Base-by-base conservation (phyloP, 176 grass and related monocot species). In the Paspalum vaginatum region DNA sequence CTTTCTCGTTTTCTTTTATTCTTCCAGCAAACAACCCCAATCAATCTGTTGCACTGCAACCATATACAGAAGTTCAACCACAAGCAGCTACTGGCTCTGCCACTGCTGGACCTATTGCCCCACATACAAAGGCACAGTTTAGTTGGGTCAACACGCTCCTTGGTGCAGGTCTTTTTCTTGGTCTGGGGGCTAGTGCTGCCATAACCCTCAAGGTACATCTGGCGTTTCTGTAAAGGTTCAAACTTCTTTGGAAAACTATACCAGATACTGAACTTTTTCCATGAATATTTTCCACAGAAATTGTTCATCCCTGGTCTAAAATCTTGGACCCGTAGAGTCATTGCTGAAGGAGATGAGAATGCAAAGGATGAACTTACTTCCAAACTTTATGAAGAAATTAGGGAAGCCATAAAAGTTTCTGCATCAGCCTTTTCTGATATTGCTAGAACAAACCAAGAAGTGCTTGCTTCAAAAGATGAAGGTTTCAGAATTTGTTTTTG, bases 391-490 rank as follows among this genome's bases (percentile, higher is more conserved):
- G 87, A 92, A 79, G 95, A 98, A 79, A 89, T 87, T 42, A 87
- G 79, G 67, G 88, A 94, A 79, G 92, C 89, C 69, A 82, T 93
- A 80, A 87, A 94, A 81, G 74, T 81, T 60, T 93, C 92, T 70
- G 79, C 87, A 12, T 87, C 83, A 70, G 89, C 95, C 37, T 79
- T 87, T 81, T 87, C 92, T 84, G 55, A 79, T 68, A 74, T 95
- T 49, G 86, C 95, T 84, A 91, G 83, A 90, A 86, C 83, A 70
- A 95, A 85, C 54, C 78, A 98, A 89, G 90, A 98, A 62, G 80
- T 98, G 24, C 77, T 98, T 70, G 67, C 82, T 79, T 83, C 90
- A 58, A 98, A 88, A 86, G 87, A 74, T 48, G 95, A 98, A 94
- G 95, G 95, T 98, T 76, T 79, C 45, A 54, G 47, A 74, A 25